phyloP scores from a whole-genome alignment of 1,139 yeast genomes.

The Magnusiomyces fungicola region DNA sequence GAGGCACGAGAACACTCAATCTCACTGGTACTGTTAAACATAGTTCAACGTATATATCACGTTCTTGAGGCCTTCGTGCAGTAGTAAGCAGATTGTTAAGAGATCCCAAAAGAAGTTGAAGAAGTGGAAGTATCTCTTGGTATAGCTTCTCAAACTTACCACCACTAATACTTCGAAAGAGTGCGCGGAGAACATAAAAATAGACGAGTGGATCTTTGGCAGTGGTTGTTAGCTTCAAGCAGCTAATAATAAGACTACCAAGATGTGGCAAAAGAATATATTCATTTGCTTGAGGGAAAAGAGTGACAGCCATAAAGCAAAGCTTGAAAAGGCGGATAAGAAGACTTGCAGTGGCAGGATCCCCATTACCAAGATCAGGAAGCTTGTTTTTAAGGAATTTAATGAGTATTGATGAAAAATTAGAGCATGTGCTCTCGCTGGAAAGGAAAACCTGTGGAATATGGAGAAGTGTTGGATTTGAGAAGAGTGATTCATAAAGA shows the following conservation, averaged over 20 bases:
- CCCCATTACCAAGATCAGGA: constrained; percentile 73
- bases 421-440: constrained; percentile 87
- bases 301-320: constrained; percentile 91
- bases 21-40: constrained; percentile 95
- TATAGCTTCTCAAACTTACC: constrained; percentile 89
- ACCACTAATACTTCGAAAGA: constrained; percentile 92
- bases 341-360: constrained; percentile 70
- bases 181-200: constrained; percentile 77
- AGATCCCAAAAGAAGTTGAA: constrained; percentile 80
- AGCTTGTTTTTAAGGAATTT: constrained; percentile 68
- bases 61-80: constrained; percentile 81
- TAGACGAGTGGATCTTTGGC: constrained; percentile 90
- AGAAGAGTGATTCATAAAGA: constrained; percentile 70
- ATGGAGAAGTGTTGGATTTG: constrained; percentile 81
- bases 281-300: constrained; percentile 85
- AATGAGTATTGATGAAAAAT: constrained; percentile 81
- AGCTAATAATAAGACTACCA: constrained; percentile 71
- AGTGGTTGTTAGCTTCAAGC: constrained; percentile 73
- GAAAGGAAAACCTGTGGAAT: constrained; percentile 92
- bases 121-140: constrained; percentile 84
- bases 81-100: constrained; percentile 75
- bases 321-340: constrained; percentile 79
- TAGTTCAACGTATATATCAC: constrained; percentile 88
- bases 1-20: constrained; percentile 87
- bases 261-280: constrained; percentile 80